Percentiles rank a stretch among this genome's conserved stretches.
phyloP scores from a whole-genome alignment of 148 eudicot species.

The Hydrangea macrophylla region DNA sequence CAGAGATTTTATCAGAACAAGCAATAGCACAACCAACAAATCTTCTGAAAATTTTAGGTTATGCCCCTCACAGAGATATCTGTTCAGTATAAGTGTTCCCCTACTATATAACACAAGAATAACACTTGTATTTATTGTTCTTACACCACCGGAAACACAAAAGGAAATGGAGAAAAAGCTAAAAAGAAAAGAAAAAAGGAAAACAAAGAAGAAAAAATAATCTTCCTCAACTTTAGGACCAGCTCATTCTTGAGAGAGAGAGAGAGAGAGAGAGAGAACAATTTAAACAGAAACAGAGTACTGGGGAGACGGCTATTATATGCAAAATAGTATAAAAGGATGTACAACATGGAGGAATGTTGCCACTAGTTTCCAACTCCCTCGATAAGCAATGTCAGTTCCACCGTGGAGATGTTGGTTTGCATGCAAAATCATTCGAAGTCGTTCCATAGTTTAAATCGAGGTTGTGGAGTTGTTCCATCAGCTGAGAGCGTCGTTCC shows the following conservation, averaged over 20 bases:
- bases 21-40: too few relatives aligned
- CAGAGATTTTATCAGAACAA: too few relatives aligned
- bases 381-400: conserved; percentile 37
- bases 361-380: background rate
- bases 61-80: too few relatives aligned
- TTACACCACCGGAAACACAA: background rate
- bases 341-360: conserved; percentile 38
- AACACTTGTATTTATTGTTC: background rate
- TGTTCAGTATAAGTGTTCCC: background rate
- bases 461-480: conserved; percentile 96
- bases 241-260: background rate
- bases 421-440: conserved; percentile 65
- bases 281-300: background rate
- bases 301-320: conserved; percentile 35
- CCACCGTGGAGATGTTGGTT: conserved; percentile 84
- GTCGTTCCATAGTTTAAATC: conserved; percentile 66
- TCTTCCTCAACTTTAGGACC: background rate
- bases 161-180: background rate
- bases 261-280: background rate
- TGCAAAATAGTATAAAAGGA: conserved; percentile 41
- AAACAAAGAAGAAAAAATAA: background rate
- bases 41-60: too few relatives aligned
- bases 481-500: conserved; percentile 91
- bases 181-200: background rate
- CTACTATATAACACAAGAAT: background rate